phyloP scores from a whole-genome alignment of 1,139 yeast genomes.

The Candida freyschussii region DNA sequence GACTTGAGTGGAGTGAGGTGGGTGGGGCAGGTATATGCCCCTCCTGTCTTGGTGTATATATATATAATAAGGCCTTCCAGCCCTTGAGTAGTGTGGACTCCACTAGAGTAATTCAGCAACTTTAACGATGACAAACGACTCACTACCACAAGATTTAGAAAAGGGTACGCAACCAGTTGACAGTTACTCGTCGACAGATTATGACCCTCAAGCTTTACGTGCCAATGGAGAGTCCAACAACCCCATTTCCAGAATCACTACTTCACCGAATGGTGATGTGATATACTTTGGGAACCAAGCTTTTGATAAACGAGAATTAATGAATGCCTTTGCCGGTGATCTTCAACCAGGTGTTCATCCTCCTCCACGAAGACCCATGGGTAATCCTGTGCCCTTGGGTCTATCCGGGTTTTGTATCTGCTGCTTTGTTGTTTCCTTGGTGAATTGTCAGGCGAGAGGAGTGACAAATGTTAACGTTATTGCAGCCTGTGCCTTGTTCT shows the following conservation, averaged over 20 bases:
- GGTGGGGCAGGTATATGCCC: no score
- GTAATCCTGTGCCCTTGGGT: slow-evolving; percentile 63
- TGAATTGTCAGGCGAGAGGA: slow-evolving; percentile 51
- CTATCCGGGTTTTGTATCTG: slow-evolving; percentile 54
- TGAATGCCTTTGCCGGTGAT: slow-evolving; percentile 55
- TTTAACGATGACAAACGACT: slow-evolving; percentile 2
- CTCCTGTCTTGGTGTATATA: no score
- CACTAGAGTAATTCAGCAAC: no score
- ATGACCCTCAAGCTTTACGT: slow-evolving; percentile 3
- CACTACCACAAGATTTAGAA: slow-evolving; percentile 14
- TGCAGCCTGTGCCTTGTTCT: slow-evolving; percentile 48
- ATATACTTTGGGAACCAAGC: slow-evolving; percentile 54
- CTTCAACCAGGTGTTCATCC: slow-evolving; percentile 51
- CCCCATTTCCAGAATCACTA: slow-evolving; percentile 18
- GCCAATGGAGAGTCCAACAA: slow-evolving; percentile 4
- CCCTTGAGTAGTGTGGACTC: no score
- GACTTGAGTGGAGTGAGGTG: no score
- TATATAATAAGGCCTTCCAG: no score
- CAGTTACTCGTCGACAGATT: slow-evolving; percentile 12
- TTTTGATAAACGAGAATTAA: slow-evolving; percentile 50
- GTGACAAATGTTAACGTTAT: slow-evolving; percentile 44
- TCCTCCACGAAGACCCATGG: slow-evolving; percentile 31
- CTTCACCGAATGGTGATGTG: slow-evolving; percentile 31
- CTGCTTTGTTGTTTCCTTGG: slow-evolving; percentile 39
- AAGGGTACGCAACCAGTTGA: slow-evolving; percentile 7